A percentile compares a stretch with the other conserved stretches of the same genome.
phyloP scores from a whole-genome alignment of 2,329 filamentous ascomycete genomes.

The Pseudogymnoascus sp. region DNA sequence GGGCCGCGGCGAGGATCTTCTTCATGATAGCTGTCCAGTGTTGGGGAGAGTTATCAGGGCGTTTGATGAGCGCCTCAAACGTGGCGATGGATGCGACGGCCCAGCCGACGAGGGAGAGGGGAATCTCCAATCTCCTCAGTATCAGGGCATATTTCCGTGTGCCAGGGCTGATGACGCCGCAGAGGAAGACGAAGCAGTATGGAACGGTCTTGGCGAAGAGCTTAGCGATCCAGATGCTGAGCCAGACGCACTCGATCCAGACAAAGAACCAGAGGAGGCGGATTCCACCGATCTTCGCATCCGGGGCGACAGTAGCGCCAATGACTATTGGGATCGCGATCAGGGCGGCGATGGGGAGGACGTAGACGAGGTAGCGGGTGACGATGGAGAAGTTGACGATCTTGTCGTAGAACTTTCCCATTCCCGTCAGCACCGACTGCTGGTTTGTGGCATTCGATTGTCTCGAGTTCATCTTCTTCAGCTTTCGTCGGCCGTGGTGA shows the following conservation, averaged over 20 bases:
- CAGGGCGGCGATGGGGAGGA: conserved; percentile 52
- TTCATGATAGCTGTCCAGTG: conserved; percentile 51
- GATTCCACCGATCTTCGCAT: conserved; percentile 37
- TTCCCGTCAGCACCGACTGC: conserved; percentile 52
- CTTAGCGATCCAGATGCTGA: conserved; percentile 59
- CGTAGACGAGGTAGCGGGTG: conserved; percentile 59
- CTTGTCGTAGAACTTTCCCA: conserved; percentile 57
- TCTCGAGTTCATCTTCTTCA: conserved; percentile 32
- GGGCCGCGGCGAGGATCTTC: conserved; percentile 55
- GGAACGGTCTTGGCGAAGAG: conserved; percentile 53
- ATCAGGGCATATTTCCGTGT: conserved; percentile 63
- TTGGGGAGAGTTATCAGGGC: conserved; percentile 13
- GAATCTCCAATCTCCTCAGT: conserved; percentile 54
- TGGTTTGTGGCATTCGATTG: conserved; percentile 38
- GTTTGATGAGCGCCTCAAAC: conserved; percentile 46
- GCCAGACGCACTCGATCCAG: conserved; percentile 62
- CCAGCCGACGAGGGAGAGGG: conserved; percentile 62
- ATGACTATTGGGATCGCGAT: conserved; percentile 55
- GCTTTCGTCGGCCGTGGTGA: conserved; percentile 38
- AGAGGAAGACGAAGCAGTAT: conserved; percentile 57
- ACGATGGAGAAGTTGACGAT: conserved; percentile 54
- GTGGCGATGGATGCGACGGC: conserved; percentile 52
- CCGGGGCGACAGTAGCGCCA: conserved; percentile 35
- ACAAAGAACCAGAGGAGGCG: conserved; percentile 54
- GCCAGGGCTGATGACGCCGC: conserved; percentile 59